A percentile compares a stretch with the other conserved stretches of the same genome.
Evolutionary conservation across 2,329 filamentous ascomycete genomes (phyloP).

Genomic region (Trichoderma breve): DNA sequence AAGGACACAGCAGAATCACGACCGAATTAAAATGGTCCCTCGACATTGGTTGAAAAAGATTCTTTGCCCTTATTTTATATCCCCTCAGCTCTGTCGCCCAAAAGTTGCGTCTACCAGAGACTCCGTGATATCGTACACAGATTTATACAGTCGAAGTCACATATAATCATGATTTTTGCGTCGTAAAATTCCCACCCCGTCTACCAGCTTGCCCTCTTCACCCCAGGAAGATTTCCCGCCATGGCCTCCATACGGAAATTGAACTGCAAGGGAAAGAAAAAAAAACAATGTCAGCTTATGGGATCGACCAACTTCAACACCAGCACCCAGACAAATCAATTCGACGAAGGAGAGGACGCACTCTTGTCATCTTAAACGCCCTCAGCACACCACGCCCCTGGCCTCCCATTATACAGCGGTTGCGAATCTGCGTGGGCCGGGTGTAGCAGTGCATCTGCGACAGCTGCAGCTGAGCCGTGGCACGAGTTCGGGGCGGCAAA

Average conservation of each 20-base stretch:
- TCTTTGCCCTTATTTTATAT: not conserved
- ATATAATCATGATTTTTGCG: not conserved
- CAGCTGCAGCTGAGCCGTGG: constrained; percentile 89
- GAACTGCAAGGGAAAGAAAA: constrained; percentile 58
- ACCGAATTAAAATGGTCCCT: not conserved
- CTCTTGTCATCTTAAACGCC: constrained; percentile 88
- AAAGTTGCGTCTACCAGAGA: not conserved
- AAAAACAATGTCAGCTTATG: not conserved
- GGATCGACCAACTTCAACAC: too few species aligned
- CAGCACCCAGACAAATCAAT: not conserved
- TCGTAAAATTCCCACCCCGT: constrained; percentile 13
- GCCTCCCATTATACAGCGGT: constrained; percentile 90
- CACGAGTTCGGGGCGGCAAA: constrained; percentile 76
- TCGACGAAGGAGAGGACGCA: constrained; percentile 37
- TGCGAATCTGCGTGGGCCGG: constrained; percentile 86
- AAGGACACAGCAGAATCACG: not conserved
- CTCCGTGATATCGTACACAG: constrained; percentile 9
- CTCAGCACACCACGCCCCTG: constrained; percentile 85
- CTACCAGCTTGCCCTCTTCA: constrained; percentile 97
- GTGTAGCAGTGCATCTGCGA: constrained; percentile 97
- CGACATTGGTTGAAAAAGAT: not conserved
- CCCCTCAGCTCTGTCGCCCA: not conserved
- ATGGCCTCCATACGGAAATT: constrained; percentile 91
- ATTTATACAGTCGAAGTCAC: constrained; percentile 4
- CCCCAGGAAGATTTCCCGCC: constrained; percentile 80